These are phyloP conservation scores for Piloderma croceum DNA, from an alignment of 768 basidiomycete genomes.

Conservation along the genomic window DNA sequence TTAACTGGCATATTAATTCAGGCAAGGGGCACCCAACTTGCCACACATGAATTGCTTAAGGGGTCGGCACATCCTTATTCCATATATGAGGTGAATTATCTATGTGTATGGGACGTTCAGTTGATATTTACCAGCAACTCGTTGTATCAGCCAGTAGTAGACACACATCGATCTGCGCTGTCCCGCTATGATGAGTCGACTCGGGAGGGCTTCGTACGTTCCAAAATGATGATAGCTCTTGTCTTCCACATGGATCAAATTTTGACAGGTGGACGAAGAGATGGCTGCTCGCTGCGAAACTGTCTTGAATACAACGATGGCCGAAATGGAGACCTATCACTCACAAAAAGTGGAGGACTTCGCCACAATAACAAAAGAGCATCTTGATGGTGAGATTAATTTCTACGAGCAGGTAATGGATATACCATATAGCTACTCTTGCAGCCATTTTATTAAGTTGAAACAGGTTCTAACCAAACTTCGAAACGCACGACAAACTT, in stretches of 20 bases:
- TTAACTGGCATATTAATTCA: conserved; percentile 24
- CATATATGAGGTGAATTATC: conserved; percentile 53
- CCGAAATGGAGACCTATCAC: conserved; percentile 81
- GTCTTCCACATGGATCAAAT: conserved; percentile 5
- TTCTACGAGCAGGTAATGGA: conserved; percentile 61
- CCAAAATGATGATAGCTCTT: background rate
- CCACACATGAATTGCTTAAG: conserved; percentile 73
- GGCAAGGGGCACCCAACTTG: conserved; percentile 69
- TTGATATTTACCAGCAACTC: conserved; percentile 1
- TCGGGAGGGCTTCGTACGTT: conserved; percentile 20
- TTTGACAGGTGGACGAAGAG: conserved; percentile 59
- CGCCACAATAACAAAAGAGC: conserved; percentile 48
- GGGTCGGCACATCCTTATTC: conserved; percentile 69
- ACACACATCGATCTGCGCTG: conserved; percentile 69
- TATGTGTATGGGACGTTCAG: too few species aligned
- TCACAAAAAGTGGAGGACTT: conserved; percentile 71
- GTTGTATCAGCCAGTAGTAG: conserved; percentile 51
- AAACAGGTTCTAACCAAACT: conserved; percentile 54
- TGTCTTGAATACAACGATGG: conserved; percentile 82
- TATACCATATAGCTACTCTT: background rate
- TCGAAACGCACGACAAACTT: conserved; percentile 47
- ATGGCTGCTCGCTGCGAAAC: conserved; percentile 77
- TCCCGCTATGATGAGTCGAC: conserved; percentile 58
- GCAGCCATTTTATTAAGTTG: background rate
- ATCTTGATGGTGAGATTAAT: conserved; percentile 74